Percentiles rank a stretch among this genome's conserved stretches.
These are phyloP conservation scores for Kluyveromyces sp. DNA, from an alignment of 1,139 yeast species.

Conservation along the genomic window DNA sequence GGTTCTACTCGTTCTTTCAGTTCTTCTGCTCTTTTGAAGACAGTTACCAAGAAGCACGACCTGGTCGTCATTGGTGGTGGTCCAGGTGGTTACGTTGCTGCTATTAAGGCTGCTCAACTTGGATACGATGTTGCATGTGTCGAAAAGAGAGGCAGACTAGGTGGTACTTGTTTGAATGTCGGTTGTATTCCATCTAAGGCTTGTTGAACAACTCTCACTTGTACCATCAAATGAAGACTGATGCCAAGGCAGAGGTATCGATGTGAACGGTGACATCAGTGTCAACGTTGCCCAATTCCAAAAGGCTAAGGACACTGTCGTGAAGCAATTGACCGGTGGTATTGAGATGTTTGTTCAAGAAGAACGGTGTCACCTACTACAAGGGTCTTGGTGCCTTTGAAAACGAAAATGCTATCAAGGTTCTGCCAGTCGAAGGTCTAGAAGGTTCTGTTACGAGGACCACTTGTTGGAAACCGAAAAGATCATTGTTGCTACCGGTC, in stretches of 20 bases:
- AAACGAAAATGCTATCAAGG: slow-evolving; percentile 69
- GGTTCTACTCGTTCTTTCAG: slow-evolving; percentile 7
- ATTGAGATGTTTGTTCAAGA: slow-evolving; percentile 90
- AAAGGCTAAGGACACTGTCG: slow-evolving; percentile 89
- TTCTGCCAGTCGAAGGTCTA: slow-evolving; percentile 81
- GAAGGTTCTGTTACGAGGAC: slow-evolving; percentile 45
- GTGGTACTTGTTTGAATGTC: slow-evolving; percentile 97
- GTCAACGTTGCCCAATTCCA: slow-evolving; percentile 75
- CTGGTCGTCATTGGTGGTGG: slow-evolving; percentile 97
- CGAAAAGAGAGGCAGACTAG: slow-evolving; percentile 91
- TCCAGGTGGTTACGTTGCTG: slow-evolving; percentile 98
- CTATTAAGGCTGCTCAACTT: slow-evolving; percentile 96
- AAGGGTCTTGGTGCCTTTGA: slow-evolving; percentile 90
- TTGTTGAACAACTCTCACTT: slow-evolving; percentile 87
- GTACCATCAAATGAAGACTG: slow-evolving; percentile 83
- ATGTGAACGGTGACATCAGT: slow-evolving; percentile 61
- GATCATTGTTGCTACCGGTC: slow-evolving; percentile 96
- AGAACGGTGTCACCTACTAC: slow-evolving; percentile 88
- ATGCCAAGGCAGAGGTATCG: slow-evolving; percentile 87
- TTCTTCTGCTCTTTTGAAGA: slow-evolving; percentile 9
- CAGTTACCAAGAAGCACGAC: slow-evolving; percentile 56
- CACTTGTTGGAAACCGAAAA: slow-evolving; percentile 66
- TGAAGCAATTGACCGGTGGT: slow-evolving; percentile 84
- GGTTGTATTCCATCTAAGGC: slow-evolving; percentile 99
- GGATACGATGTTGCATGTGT: slow-evolving; percentile 93